phyloP scores from a whole-genome alignment of 2,329 filamentous ascomycete species.

The Coniella lustricola region DNA sequence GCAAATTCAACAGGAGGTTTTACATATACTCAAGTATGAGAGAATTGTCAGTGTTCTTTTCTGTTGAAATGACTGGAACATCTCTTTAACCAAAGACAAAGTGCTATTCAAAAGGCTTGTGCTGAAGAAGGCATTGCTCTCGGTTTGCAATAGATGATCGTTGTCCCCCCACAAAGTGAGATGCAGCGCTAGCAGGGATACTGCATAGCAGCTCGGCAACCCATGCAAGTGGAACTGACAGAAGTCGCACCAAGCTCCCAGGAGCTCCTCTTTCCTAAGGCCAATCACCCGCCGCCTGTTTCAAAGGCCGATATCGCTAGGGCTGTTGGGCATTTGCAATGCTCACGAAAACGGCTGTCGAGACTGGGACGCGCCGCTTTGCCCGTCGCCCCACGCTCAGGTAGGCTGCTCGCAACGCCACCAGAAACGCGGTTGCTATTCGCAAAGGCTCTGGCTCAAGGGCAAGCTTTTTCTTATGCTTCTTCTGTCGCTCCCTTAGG shows the following conservation, averaged over 20 bases:
- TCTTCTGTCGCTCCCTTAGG: not conserved
- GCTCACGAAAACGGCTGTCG: not conserved
- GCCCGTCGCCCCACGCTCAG: not conserved
- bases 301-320: slow-evolving; percentile 8
- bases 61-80: too few relatives aligned
- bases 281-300: slow-evolving; percentile 5
- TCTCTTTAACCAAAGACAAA: too few relatives aligned
- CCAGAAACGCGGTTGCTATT: not conserved
- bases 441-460: too few relatives aligned
- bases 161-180: slow-evolving; percentile 10
- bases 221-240: slow-evolving; percentile 2
- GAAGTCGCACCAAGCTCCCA: slow-evolving; percentile 1
- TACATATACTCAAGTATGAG: too few relatives aligned
- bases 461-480: not conserved
- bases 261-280: slow-evolving; percentile 1
- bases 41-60: too few relatives aligned
- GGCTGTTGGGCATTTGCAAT: slow-evolving; percentile 1
- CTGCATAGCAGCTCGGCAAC: slow-evolving; percentile 2
- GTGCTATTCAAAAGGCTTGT: not conserved
- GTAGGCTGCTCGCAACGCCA: not conserved
- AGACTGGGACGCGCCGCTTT: not conserved
- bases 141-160: not conserved
- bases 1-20: too few relatives aligned
- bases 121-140: not conserved
- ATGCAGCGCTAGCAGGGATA: slow-evolving; percentile 7